Conservation (phyloP, 257 asterid species). For the Solanum microdontum region DNA sequence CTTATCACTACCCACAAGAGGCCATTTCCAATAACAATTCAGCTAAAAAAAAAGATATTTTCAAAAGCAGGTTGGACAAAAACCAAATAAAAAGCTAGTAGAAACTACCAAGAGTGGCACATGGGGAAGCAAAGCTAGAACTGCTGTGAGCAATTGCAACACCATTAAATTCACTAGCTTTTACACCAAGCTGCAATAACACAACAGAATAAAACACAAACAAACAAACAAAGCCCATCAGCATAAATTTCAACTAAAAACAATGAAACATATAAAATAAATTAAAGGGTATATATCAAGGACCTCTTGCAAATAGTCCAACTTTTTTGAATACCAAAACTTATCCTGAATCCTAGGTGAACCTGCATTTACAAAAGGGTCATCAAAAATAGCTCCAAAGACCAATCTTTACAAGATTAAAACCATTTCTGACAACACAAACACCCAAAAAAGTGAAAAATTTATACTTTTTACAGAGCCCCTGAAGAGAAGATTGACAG, state of each 20-base stretch:
- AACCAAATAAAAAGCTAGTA: not conserved
- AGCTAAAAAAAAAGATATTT: not conserved
- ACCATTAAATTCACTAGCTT: conserved; percentile 48
- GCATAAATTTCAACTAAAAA: not conserved
- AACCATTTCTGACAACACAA: not conserved
- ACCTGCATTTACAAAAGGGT: conserved; percentile 13
- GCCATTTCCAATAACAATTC: not conserved
- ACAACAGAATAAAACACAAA: not conserved
- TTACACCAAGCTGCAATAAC: conserved; percentile 42
- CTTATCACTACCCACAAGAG: not conserved
- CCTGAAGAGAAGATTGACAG: conserved; percentile 22
- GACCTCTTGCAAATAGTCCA: conserved; percentile 35
- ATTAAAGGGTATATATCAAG: not conserved
- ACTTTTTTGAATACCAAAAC: conserved; percentile 18
- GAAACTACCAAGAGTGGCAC: conserved; percentile 30
- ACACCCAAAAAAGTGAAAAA: not conserved
- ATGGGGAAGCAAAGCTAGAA: conserved; percentile 15
- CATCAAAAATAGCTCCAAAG: not conserved
- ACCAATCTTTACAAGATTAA: not conserved
- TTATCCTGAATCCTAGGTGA: conserved; percentile 12
- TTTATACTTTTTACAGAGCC: conserved; percentile 31
- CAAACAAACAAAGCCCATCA: not conserved
- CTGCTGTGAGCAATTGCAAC: conserved; percentile 26
- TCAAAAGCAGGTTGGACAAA: not conserved
- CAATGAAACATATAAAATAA: not conserved